A percentile compares a stretch with the other conserved stretches of the same genome.
Evolutionary conservation across 805 yeast species (phyloP).

Genomic region (Candida awuae): DNA sequence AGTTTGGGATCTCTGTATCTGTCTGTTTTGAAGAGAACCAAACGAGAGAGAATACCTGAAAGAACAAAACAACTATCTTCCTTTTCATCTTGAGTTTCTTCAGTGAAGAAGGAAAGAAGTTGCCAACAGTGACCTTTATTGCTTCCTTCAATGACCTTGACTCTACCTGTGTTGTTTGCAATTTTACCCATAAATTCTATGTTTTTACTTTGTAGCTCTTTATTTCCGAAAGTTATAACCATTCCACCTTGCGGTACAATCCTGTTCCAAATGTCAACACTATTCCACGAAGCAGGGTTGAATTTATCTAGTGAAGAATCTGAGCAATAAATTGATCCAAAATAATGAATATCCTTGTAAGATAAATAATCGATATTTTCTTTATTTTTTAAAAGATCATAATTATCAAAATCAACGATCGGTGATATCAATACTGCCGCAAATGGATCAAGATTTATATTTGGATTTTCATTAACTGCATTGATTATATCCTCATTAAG

Average conservation of each 20-base stretch:
- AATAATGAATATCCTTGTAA: conserved; percentile 13
- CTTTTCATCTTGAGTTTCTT: conserved; percentile 35
- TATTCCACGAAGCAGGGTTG: conserved; percentile 24
- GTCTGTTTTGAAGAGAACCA: conserved; percentile 35
- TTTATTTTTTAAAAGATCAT: too few species aligned
- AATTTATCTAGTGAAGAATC: neutral
- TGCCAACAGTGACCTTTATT: conserved; percentile 44
- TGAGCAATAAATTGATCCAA: conserved; percentile 10
- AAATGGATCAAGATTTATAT: conserved; percentile 13
- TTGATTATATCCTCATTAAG: conserved; percentile 10
- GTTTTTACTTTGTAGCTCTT: conserved; percentile 34
- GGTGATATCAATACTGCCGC: conserved; percentile 25
- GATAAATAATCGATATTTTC: conserved; percentile 9
- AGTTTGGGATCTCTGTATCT: conserved; percentile 21
- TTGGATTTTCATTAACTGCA: conserved; percentile 9
- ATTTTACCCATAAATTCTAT: conserved; percentile 27
- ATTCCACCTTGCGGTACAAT: conserved; percentile 37
- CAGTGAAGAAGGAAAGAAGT: conserved; percentile 33
- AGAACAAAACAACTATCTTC: conserved; percentile 34
- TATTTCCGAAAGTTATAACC: conserved; percentile 35
- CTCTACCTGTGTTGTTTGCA: conserved; percentile 23
- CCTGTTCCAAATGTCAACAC: conserved; percentile 31
- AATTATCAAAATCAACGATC: conserved; percentile 14
- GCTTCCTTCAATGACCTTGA: conserved; percentile 28
- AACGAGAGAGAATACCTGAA: conserved; percentile 35